phyloP scores from a whole-genome alignment of 257 asterid species.

The Ballota nigra region DNA sequence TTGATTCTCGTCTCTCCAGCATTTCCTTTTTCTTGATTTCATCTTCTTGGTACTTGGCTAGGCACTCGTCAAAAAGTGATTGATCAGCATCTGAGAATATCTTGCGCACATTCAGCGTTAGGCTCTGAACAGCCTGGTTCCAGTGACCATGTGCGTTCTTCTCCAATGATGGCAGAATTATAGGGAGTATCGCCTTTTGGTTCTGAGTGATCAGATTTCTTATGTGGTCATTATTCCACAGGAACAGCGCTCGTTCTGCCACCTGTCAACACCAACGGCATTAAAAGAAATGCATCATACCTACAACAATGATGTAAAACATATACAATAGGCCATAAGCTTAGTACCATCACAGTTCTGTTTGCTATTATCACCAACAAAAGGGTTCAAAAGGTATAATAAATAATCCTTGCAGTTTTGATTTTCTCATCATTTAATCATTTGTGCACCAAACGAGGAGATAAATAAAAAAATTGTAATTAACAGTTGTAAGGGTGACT shows the following conservation, averaged over 20 bases:
- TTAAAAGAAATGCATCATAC: slow-evolving; percentile 1
- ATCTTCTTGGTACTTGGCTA: slow-evolving; percentile 40
- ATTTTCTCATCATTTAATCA: background rate
- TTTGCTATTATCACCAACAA: background rate
- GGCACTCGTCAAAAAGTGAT: slow-evolving; percentile 46
- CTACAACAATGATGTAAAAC: background rate
- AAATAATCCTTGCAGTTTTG: background rate
- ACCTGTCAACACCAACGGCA: slow-evolving; percentile 37
- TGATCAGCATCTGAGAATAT: slow-evolving; percentile 53
- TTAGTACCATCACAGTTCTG: too few relatives aligned
- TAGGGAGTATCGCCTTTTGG: slow-evolving; percentile 48
- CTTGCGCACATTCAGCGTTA: slow-evolving; percentile 52
- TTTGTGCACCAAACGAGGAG: background rate
- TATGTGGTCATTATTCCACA: slow-evolving; percentile 67
- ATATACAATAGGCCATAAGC: background rate
- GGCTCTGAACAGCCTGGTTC: slow-evolving; percentile 60
- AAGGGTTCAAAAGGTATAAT: background rate
- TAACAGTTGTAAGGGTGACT: background rate
- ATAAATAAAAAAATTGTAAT: background rate
- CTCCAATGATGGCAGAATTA: slow-evolving; percentile 51
- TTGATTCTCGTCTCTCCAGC: slow-evolving; percentile 38
- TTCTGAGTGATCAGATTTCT: slow-evolving; percentile 42
- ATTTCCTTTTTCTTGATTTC: slow-evolving; percentile 43
- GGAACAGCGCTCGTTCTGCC: slow-evolving; percentile 66
- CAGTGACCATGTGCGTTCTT: slow-evolving; percentile 46